phyloP scores from a whole-genome alignment of 2,329 filamentous ascomycete species.

The Stylonectria norvegica region DNA sequence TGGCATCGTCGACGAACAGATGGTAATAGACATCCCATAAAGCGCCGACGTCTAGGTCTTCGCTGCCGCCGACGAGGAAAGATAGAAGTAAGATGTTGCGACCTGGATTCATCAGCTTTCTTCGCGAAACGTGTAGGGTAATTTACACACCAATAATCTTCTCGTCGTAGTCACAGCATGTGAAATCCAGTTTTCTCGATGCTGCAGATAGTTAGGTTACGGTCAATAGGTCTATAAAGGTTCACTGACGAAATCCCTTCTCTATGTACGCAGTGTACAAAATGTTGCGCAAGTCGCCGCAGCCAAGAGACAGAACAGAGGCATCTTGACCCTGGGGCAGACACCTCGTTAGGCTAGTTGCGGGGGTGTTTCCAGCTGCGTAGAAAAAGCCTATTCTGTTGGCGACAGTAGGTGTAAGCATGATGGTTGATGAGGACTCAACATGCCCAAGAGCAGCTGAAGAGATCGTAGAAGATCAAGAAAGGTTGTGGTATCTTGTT shows the following conservation, averaged over 20 bases:
- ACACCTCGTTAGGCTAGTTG: slow-evolving; percentile 45
- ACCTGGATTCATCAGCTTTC: slow-evolving; percentile 37
- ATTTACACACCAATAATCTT: slow-evolving; percentile 45
- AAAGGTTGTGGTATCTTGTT: no score
- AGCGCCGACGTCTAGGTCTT: slow-evolving; percentile 21
- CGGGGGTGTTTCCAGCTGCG: slow-evolving; percentile 53
- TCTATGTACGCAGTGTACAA: slow-evolving; percentile 51
- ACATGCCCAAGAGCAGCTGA: no score
- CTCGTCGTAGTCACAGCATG: slow-evolving; percentile 52
- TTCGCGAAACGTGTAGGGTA: slow-evolving; percentile 5
- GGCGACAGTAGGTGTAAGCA: slow-evolving; percentile 38
- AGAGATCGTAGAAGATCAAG: no score
- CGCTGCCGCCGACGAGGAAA: slow-evolving; percentile 43
- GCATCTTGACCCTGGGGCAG: slow-evolving; percentile 49
- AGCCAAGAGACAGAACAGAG: slow-evolving; percentile 51
- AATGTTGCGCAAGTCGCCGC: slow-evolving; percentile 55
- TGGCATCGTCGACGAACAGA: slow-evolving; percentile 40
- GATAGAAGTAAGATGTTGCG: slow-evolving; percentile 54
- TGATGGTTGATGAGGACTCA: slow-evolving; percentile 20
- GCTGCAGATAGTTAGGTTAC: slow-evolving; percentile 29
- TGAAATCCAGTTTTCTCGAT: slow-evolving; percentile 48
- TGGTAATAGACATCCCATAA: slow-evolving; percentile 58
- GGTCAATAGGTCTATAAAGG: background rate
- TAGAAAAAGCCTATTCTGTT: slow-evolving; percentile 37
- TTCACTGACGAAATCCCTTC: slow-evolving; percentile 33